phyloP scores from a whole-genome alignment of 75 land plant species.

The Larix kaempferi region DNA sequence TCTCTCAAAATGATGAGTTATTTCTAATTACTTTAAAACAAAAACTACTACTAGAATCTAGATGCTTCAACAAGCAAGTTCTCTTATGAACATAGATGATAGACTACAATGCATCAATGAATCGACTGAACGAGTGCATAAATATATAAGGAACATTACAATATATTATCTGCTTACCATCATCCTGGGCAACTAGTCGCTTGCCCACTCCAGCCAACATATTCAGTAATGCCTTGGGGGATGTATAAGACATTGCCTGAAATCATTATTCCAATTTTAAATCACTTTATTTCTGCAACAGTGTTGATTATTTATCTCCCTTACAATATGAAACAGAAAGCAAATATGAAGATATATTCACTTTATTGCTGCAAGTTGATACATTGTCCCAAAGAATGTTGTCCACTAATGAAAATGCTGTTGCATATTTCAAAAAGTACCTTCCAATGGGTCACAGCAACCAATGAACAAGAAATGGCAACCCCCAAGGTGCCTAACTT shows the following conservation, averaged over 20 bases:
- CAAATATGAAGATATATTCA: neutral
- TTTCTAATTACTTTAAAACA: neutral
- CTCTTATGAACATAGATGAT: neutral
- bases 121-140: neutral
- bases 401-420: neutral
- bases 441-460: conserved; percentile 78
- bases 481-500: conserved; percentile 85
- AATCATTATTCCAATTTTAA: neutral
- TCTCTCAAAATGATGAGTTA: neutral
- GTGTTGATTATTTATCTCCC: neutral
- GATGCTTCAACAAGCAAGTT: neutral
- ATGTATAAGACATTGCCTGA: conserved; percentile 93
- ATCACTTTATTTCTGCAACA: neutral
- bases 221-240: conserved; percentile 78
- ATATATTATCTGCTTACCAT: conserved; percentile 40
- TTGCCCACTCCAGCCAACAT: conserved; percentile 44
- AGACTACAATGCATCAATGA: neutral
- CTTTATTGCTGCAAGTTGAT: conserved; percentile 2
- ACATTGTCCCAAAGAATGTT: neutral
- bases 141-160: neutral
- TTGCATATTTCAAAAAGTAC: conserved; percentile 8
- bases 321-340: neutral
- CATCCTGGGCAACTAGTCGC: conserved; percentile 44
- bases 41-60: neutral
- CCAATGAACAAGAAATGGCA: conserved; percentile 61